Base-by-base conservation (phyloP, 2,329 filamentous ascomycete species). In the Cladosporium austrohemisphaericum region DNA sequence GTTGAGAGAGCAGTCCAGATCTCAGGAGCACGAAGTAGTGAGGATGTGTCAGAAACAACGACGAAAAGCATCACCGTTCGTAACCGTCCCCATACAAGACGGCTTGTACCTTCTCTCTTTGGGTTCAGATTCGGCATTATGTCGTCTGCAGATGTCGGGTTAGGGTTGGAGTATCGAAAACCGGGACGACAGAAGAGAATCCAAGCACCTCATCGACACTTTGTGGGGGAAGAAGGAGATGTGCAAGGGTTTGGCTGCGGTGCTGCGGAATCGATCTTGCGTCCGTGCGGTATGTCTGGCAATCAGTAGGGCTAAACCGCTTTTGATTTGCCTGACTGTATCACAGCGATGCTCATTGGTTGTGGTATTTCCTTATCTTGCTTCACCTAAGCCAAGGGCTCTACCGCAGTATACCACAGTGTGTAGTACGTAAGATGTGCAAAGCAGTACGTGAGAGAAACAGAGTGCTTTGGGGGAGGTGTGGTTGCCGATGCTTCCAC, bases 371-470 rank as follows among this genome's bases (percentile, higher is more conserved):
- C 36, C 45, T 49, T 49, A 49, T 49, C 45, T 49, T n/a, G n/a
- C n/a, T n/a, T n/a, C n/a, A n/a, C n/a, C 28, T 49, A 19, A 25
- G 45, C 29, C 35, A 49, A 49, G 41, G 45, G 45, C 36, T 49
- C 35, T 49, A 36, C 41, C 35, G 45, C 45, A 31, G 36, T 52
- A 55, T 28, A 48, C 29, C 25, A 38, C 49, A 50, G 44, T 40
- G 23, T 22, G 22, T 49, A 49, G 55, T 57, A 57, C 55, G 55
- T 57, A 55, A 26, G 29, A 25, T 14, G 20, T 20, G 19, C 23
- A 25, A 37, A 14, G 40, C 25, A 38, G 25, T 23, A 8, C 41
- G 51, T 40, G 35, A 19, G 33, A 18, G 23, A 41, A 43, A 32
- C 52, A n/a, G n/a, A n/a, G n/a, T n/a, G n/a, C 33, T 25, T 32